These are phyloP conservation scores for Yarrowia sp. DNA, from an alignment of 805 yeast genomes.

Conservation along the genomic window DNA sequence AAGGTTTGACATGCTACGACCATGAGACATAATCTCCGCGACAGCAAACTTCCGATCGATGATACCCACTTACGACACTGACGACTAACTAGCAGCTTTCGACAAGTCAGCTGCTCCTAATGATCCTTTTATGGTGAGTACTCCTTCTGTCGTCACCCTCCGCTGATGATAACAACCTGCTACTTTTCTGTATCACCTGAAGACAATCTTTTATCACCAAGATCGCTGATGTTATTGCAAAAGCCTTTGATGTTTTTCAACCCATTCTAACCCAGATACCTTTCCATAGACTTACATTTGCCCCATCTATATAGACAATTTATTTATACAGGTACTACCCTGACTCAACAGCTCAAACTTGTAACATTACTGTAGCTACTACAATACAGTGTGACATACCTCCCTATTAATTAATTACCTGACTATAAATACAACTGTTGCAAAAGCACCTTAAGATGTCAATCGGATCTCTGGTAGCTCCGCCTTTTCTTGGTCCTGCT, in stretches of 20 bases:
- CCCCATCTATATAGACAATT: background rate
- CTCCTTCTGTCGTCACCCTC: background rate
- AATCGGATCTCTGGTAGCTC: conserved; percentile 1
- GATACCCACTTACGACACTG: background rate
- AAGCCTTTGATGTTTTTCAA: background rate
- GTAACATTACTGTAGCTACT: too few species aligned
- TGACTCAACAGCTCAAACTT: too few species aligned
- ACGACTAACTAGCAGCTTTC: background rate
- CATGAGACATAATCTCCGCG: background rate
- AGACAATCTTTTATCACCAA: conserved; percentile 29
- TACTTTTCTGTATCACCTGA: conserved; percentile 27
- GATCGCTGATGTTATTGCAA: conserved; percentile 29
- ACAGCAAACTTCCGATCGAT: background rate
- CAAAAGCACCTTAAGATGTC: background rate
- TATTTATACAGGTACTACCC: background rate
- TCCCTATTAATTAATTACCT: background rate
- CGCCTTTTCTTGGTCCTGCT: conserved; percentile 11
- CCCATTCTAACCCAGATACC: conserved; percentile 19
- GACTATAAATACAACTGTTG: conserved; percentile 12
- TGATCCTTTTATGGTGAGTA: conserved; percentile 10
- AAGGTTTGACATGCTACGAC: conserved; percentile 2
- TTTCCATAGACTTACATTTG: background rate
- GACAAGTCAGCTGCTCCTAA: too few species aligned
- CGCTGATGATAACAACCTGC: conserved; percentile 27
- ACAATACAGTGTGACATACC: too few species aligned